phyloP scores from a whole-genome alignment of 768 basidiomycete genomes.

The Amanita rimosa region DNA sequence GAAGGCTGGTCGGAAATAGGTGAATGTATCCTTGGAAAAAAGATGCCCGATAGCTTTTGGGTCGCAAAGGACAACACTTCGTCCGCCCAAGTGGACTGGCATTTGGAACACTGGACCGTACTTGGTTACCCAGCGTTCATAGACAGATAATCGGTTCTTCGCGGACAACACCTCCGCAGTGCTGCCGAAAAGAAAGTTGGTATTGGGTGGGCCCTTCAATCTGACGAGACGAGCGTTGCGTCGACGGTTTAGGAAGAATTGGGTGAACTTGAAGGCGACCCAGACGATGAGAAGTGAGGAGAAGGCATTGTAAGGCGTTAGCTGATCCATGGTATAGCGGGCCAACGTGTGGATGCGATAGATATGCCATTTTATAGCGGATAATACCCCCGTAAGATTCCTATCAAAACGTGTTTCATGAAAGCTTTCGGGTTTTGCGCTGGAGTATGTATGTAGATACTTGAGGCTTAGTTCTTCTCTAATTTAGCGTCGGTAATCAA shows the following conservation, averaged over 20 bases:
- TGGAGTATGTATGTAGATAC: too few species aligned
- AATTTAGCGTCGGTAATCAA: too few species aligned
- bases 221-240: not conserved
- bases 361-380: too few species aligned
- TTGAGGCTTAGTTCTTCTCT: too few species aligned
- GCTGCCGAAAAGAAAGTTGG: constrained; percentile 24
- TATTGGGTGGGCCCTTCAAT: not conserved
- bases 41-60: constrained; percentile 42
- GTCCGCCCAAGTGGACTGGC: constrained; percentile 21
- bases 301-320: not conserved
- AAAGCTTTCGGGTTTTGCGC: too few species aligned
- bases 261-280: not conserved
- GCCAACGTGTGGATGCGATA: not conserved
- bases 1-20: constrained; percentile 30
- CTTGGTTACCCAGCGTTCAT: constrained; percentile 34
- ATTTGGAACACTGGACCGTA: constrained; percentile 37
- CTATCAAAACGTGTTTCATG: too few species aligned
- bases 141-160: constrained; percentile 20
- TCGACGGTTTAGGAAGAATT: not conserved
- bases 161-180: constrained; percentile 15
- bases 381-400: too few species aligned
- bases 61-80: constrained; percentile 27
- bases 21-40: constrained; percentile 38
- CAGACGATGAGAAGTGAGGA: not conserved
- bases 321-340: not conserved